Percentiles rank a stretch among this genome's conserved stretches.
phyloP scores from a whole-genome alignment of 2,329 filamentous ascomycete species.

The Xylariaceae sp. region DNA sequence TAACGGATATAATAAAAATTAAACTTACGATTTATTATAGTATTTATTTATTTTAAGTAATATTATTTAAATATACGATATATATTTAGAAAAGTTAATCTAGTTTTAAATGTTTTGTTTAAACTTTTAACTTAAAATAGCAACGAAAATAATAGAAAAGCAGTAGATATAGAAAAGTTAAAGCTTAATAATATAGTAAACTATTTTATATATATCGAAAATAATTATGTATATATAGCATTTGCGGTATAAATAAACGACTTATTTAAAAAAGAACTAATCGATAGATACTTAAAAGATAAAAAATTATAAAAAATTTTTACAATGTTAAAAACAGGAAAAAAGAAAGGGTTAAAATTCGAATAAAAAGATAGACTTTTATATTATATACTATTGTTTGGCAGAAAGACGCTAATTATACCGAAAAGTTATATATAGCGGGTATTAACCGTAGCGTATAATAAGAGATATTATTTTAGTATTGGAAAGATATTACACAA shows the following conservation, averaged over 20 bases:
- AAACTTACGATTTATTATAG: constrained; percentile 6
- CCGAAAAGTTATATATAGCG: background rate
- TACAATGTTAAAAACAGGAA: background rate
- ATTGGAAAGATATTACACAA: background rate
- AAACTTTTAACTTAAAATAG: background rate
- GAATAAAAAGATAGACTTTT: background rate
- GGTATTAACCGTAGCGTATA: background rate
- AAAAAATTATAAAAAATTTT: background rate
- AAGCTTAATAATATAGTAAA: background rate
- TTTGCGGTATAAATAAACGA: background rate
- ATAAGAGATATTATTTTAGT: background rate
- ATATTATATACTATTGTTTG: background rate
- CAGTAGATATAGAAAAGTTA: background rate
- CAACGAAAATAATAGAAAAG: background rate
- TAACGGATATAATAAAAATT: constrained; percentile 1
- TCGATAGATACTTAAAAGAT: background rate
- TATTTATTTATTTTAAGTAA: background rate
- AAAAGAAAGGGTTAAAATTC: background rate
- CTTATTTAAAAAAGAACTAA: background rate
- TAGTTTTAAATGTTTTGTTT: constrained; percentile 1
- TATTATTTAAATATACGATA: constrained; percentile 5
- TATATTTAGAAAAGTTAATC: constrained; percentile 5
- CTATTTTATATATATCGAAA: constrained; percentile 1
- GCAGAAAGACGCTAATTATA: background rate
- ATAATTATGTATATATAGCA: too few relatives aligned